Conservation (phyloP, 192 early-diverging fungal genomes). For the Coemansia sp. region DNA sequence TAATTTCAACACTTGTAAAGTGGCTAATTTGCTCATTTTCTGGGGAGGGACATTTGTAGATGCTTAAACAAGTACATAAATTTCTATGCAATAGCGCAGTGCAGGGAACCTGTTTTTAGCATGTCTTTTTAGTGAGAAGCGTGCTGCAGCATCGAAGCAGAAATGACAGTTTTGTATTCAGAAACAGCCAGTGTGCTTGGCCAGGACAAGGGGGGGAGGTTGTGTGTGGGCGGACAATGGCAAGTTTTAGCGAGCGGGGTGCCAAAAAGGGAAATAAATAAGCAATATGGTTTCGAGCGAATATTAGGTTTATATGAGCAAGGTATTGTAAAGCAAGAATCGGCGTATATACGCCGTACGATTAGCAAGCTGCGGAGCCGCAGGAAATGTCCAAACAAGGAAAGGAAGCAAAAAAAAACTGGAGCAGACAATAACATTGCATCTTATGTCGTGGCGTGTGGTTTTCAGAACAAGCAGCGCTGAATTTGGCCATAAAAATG, state of each 20-base stretch:
- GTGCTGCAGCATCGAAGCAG: not conserved
- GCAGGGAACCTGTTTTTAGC: not conserved
- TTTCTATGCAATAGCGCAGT: not conserved
- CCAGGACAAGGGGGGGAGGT: not conserved
- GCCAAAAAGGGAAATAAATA: not conserved
- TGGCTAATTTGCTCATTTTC: too few relatives aligned
- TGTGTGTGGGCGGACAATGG: too few relatives aligned
- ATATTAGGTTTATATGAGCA: not conserved
- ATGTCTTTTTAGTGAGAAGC: not conserved
- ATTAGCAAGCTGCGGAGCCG: not conserved
- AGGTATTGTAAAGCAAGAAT: not conserved
- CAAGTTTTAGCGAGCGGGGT: not conserved
- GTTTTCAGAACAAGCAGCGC: too few relatives aligned
- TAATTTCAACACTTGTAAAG: too few relatives aligned
- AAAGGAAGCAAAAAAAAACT: not conserved
- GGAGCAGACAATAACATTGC: not conserved
- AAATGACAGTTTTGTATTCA: not conserved
- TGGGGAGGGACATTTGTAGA: too few relatives aligned
- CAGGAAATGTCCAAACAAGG: not conserved
- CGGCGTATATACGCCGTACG: not conserved
- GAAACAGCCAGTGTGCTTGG: not conserved
- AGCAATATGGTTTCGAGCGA: not conserved
- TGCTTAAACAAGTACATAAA: not conserved
- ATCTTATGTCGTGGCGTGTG: too few relatives aligned
- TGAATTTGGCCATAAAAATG: not conserved